These are phyloP conservation scores for Nicotiana paniculata DNA, from an alignment of 257 asterid species.

Conservation along the genomic window DNA sequence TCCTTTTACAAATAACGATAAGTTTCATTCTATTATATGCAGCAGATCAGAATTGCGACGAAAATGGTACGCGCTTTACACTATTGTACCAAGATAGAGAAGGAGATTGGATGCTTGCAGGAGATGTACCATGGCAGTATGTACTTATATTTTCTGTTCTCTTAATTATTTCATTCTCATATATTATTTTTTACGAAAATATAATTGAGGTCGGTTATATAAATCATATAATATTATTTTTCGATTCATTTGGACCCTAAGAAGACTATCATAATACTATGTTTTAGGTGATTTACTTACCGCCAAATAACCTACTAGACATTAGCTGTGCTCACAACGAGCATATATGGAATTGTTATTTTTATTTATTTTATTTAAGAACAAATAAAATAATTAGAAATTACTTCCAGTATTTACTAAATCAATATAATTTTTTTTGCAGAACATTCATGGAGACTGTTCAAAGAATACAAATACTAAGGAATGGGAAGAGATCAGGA, in stretches of 20 bases:
- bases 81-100: conserved; percentile 46
- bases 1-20: background rate
- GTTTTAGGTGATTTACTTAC: too few species aligned
- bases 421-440: conserved; percentile 13
- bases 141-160: background rate
- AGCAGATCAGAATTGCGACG: conserved; percentile 25
- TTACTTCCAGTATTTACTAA: background rate
- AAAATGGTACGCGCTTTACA: conserved; percentile 24
- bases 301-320: too few species aligned
- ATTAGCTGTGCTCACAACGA: background rate
- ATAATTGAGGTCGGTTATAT: too few species aligned
- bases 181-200: background rate
- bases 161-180: background rate
- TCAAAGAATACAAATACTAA: conserved; percentile 5
- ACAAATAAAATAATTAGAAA: background rate
- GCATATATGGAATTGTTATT: background rate
- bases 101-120: conserved; percentile 60
- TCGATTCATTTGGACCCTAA: too few species aligned
- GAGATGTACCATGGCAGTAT: conserved; percentile 63
- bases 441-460: conserved; percentile 33
- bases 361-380: background rate
- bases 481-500: background rate
- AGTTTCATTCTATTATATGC: background rate
- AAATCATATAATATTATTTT: too few species aligned
- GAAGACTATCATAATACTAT: too few species aligned